phyloP scores from a whole-genome alignment of 2,329 filamentous ascomycete genomes.

The Trichoderma breve region DNA sequence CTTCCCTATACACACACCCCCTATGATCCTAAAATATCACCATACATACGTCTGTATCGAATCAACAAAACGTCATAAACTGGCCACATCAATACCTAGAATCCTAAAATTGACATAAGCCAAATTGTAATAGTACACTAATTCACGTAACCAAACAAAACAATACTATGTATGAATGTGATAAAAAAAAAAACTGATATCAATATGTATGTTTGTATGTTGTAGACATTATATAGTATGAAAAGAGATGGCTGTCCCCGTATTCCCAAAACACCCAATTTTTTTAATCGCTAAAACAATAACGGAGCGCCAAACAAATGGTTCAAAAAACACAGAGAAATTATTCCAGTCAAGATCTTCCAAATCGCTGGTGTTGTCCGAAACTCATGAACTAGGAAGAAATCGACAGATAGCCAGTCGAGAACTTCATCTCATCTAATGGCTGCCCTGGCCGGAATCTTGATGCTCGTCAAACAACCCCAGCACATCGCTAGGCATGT shows the following conservation, averaged over 20 bases:
- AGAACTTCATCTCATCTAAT: neutral
- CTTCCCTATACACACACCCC: neutral
- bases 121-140: neutral
- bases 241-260: neutral
- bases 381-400: neutral
- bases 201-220: neutral
- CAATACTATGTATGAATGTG: neutral
- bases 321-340: neutral
- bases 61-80: neutral
- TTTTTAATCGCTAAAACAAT: neutral
- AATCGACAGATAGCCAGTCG: neutral
- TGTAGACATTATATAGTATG: conserved; percentile 4
- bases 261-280: neutral
- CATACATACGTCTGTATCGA: neutral
- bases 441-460: conserved; percentile 26
- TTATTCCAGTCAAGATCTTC: neutral
- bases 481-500: conserved; percentile 65
- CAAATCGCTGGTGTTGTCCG: neutral
- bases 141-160: neutral
- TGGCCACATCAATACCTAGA: neutral
- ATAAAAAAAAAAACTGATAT: neutral
- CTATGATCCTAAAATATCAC: neutral
- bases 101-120: neutral
- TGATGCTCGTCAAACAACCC: conserved; percentile 48
- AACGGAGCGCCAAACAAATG: neutral